Percentiles rank a stretch among this genome's conserved stretches.
Conservation (phyloP, 2,329 filamentous ascomycete species). For the Cladophialophora carrionii region DNA sequence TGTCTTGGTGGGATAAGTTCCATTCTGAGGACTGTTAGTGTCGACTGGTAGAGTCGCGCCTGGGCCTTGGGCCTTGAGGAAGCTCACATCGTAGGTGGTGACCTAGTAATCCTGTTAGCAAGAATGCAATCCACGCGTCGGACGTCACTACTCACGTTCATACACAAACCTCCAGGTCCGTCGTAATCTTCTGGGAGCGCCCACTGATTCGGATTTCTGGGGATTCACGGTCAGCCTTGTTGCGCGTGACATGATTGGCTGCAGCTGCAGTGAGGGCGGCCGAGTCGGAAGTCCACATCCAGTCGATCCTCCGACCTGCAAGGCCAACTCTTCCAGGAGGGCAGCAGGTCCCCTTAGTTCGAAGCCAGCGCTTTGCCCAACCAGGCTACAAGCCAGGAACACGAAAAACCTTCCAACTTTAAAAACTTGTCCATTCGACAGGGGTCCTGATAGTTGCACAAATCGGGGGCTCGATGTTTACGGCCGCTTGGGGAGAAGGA, state of each 20-base stretch:
- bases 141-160: conserved; percentile 54
- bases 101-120: conserved; percentile 44
- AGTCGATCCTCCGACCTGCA: conserved; percentile 2
- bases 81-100: conserved; percentile 48
- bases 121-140: not conserved
- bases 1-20: conserved; percentile 53
- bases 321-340: not conserved
- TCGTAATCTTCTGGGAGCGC: conserved; percentile 46
- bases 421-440: conserved; percentile 19
- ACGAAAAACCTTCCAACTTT: conserved; percentile 10
- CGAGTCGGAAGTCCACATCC: conserved; percentile 6
- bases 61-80: not conserved
- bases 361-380: conserved; percentile 9
- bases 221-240: conserved; percentile 16
- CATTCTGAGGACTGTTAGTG: conserved; percentile 43
- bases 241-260: conserved; percentile 21
- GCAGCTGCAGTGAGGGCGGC: not conserved
- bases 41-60: not conserved
- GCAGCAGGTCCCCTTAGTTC: conserved; percentile 8
- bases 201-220: conserved; percentile 63
- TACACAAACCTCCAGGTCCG: conserved; percentile 51
- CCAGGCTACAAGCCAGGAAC: conserved; percentile 22
- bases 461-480: conserved; percentile 3
- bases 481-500: not conserved
- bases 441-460: conserved; percentile 23